Evolutionary conservation across 306 rosid genomes (phyloP).

Genomic region (Cajanus cajan): DNA sequence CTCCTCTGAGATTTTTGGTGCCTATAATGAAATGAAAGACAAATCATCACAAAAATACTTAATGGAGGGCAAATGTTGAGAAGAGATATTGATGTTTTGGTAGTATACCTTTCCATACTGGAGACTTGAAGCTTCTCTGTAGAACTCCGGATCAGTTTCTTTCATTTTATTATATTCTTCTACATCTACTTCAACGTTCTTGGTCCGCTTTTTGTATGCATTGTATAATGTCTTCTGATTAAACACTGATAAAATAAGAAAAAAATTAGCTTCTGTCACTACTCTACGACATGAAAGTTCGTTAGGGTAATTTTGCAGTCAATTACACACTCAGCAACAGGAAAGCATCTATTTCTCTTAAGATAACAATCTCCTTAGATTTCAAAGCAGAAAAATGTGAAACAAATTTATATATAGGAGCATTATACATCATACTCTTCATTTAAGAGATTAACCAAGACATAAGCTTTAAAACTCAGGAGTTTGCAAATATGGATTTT

Average conservation of each 20-base stretch:
- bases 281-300: not conserved
- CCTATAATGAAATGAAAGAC: constrained; percentile 46
- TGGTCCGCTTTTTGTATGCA: constrained; percentile 90
- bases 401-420: not conserved
- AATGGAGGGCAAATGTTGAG: not conserved
- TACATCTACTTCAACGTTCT: constrained; percentile 64
- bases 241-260: constrained; percentile 60
- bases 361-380: not conserved
- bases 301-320: not conserved
- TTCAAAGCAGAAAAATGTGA: not conserved
- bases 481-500: not conserved
- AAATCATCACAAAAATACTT: not conserved
- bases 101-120: constrained; percentile 83
- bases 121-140: constrained; percentile 97
- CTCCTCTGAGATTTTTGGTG: constrained; percentile 75
- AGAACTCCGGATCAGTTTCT: constrained; percentile 97
- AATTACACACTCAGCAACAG: not conserved
- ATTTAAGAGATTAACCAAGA: not conserved
- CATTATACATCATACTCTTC: not conserved
- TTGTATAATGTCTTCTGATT: constrained; percentile 85
- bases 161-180: constrained; percentile 92
- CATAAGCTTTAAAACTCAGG: not conserved
- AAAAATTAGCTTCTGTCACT: constrained; percentile 12
- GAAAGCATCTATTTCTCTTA: not conserved
- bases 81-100: constrained; percentile 12